Base-by-base conservation (phyloP, 805 yeast species). In the Tetrapisispora fleetii region DNA sequence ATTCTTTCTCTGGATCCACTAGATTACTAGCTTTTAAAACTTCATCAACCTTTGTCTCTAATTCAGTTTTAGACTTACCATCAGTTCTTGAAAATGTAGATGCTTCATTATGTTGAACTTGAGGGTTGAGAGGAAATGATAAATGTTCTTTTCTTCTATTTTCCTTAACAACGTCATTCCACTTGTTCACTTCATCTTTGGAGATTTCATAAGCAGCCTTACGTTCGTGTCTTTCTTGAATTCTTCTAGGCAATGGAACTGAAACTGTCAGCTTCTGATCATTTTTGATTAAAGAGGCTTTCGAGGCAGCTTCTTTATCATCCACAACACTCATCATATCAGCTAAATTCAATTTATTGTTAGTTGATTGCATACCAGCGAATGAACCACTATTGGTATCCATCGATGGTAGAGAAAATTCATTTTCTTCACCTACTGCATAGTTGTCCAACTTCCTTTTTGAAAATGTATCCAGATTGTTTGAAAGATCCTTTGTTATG, bases 131-230 rank as follows among this genome's bases (percentile, higher is more conserved):
- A 17, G 96, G 93, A 64, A 91, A 91, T 48, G 78, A 75, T 45
- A 93, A 68, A 49, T 85, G 89, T 59, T 90, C 97, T 1, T 96
- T 93, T 51, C 80, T 79, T 56, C 95, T 79, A 57, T 86, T 85
- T 49, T 78, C 76, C 52, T 80, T 79, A 22, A 93, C 87, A 0
- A 83, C 78, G 45, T 89, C 96, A 48, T 81, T 78, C 98, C 99
- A 93, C 65, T 83, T 85, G 50, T 79, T 75, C 6, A 91, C 85
- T 62, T 93, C 95, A 40, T 83, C 84, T 56, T 83, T 88, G 41
- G 96, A 80, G 33, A 93, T 77, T 49, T 86, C 95, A 63, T 85
- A 90, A 0, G 99, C 98, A 2, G 91, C 97, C 49, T 74, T 76
- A 61, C 98, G 77, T 57, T 90, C 96, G 55, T 83, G 77, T 61